These are phyloP conservation scores for Sherardia arvensis DNA, from an alignment of 257 asterid genomes.

Conservation along the genomic window DNA sequence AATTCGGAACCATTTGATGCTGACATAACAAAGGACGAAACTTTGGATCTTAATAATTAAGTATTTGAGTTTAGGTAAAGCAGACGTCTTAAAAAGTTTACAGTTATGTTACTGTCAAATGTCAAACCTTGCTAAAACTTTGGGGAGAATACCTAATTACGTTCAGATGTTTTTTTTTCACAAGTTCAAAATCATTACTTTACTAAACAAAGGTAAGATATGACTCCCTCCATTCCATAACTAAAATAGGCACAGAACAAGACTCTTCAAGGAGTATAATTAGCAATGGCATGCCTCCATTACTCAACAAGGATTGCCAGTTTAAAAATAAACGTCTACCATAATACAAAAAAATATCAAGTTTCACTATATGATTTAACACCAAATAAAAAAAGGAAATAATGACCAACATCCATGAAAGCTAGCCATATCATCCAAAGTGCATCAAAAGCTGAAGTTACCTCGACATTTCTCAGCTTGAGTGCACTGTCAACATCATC, in stretches of 20 bases:
- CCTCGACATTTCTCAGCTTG: conserved; percentile 81
- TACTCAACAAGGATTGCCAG: no score
- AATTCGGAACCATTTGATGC: background rate
- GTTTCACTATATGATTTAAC: no score
- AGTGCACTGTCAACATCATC: conserved; percentile 92
- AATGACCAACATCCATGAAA: no score
- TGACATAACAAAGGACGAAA: background rate
- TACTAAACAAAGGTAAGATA: no score
- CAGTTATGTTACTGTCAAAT: background rate
- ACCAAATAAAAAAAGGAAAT: background rate
- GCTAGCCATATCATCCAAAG: background rate
- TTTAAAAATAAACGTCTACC: no score
- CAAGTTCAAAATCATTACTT: background rate
- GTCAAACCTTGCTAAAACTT: background rate
- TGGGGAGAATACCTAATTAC: background rate
- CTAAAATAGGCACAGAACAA: background rate
- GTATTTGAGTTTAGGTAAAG: background rate
- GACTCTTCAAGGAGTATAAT: background rate
- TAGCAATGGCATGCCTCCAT: background rate
- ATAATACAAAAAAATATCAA: no score
- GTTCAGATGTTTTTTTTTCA: background rate
- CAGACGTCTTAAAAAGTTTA: no score
- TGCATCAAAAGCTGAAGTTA: conserved; percentile 4
- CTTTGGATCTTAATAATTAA: background rate
- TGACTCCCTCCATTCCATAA: background rate